A percentile compares a stretch with the other conserved stretches of the same genome.
Evolutionary conservation across 768 basidiomycete genomes (phyloP).

Genomic region (Lentinula edodes): DNA sequence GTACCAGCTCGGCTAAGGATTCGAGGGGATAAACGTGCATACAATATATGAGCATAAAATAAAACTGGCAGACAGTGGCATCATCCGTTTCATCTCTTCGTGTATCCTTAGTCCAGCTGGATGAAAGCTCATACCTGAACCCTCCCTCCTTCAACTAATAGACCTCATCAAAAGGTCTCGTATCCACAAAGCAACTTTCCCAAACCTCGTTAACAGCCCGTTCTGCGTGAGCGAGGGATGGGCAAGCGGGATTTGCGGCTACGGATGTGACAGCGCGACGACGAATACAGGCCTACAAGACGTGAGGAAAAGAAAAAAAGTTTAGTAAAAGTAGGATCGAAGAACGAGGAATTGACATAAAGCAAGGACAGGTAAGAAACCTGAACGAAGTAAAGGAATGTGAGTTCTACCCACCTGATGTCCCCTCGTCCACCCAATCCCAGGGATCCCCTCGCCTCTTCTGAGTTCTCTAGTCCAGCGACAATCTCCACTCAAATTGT

Average conservation of each 20-base stretch:
- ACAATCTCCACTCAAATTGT: slow-evolving; percentile 92
- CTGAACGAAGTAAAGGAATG: neutral
- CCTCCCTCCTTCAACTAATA: neutral
- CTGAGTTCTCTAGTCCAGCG: slow-evolving; percentile 76
- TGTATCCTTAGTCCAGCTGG: too few species aligned
- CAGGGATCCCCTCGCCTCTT: slow-evolving; percentile 68
- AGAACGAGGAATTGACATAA: neutral
- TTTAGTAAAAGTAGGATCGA: neutral
- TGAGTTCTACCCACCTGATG: slow-evolving; percentile 64
- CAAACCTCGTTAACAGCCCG: slow-evolving; percentile 93
- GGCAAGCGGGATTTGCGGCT: slow-evolving; percentile 72
- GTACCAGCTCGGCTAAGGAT: too few species aligned
- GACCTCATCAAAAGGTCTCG: slow-evolving; percentile 96
- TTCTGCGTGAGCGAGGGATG: slow-evolving; percentile 71
- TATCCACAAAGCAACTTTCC: slow-evolving; percentile 95
- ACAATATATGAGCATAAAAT: too few species aligned
- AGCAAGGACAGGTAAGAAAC: neutral
- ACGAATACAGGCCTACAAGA: slow-evolving; percentile 76
- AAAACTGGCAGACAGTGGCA: too few species aligned
- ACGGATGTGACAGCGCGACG: slow-evolving; percentile 84
- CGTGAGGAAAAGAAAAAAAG: slow-evolving; percentile 8
- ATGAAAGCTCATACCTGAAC: neutral
- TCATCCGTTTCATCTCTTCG: too few species aligned
- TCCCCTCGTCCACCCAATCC: slow-evolving; percentile 56
- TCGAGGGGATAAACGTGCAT: too few species aligned